A percentile compares a stretch with the other conserved stretches of the same genome.
phyloP scores from a whole-genome alignment of 306 rosid genomes.

The Albizia julibrissin region DNA sequence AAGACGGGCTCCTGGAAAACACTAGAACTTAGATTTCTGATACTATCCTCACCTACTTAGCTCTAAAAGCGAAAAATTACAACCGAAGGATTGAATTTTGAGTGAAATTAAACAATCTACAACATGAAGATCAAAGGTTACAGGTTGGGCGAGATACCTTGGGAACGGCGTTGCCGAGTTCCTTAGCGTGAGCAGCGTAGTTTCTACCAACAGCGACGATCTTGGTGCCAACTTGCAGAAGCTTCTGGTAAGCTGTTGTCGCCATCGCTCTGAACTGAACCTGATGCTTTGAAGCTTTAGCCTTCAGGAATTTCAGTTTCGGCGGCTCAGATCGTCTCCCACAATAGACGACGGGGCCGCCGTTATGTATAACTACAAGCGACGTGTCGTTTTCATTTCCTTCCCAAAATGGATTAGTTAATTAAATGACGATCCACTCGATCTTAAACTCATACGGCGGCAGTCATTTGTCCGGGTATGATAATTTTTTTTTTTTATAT shows the following conservation, averaged over 20 bases:
- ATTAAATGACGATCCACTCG: too few relatives aligned
- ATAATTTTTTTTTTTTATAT: too few relatives aligned
- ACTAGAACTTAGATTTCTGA: background rate
- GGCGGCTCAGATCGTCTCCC: background rate
- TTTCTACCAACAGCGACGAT: slow-evolving; percentile 91
- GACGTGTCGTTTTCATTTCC: too few relatives aligned
- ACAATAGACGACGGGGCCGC: background rate
- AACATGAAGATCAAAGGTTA: background rate
- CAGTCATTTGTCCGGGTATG: too few relatives aligned
- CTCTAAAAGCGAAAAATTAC: background rate
- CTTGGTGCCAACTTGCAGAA: slow-evolving; percentile 72
- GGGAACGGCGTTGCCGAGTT: slow-evolving; percentile 95
- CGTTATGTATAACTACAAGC: background rate
- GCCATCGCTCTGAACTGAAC: slow-evolving; percentile 45
- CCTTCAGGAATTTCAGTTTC: background rate
- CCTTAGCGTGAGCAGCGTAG: slow-evolving; percentile 96
- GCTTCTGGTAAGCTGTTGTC: slow-evolving; percentile 54
- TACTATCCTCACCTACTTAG: background rate
- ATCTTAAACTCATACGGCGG: too few relatives aligned
- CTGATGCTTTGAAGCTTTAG: background rate
- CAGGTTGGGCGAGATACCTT: slow-evolving; percentile 47
- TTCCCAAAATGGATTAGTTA: too few relatives aligned
- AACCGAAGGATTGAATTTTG: background rate
- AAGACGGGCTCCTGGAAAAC: slow-evolving; percentile 74
- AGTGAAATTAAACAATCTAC: background rate